phyloP scores from a whole-genome alignment of 2,329 filamentous ascomycete species.

The Graphilbum ipis-grandicollis region DNA sequence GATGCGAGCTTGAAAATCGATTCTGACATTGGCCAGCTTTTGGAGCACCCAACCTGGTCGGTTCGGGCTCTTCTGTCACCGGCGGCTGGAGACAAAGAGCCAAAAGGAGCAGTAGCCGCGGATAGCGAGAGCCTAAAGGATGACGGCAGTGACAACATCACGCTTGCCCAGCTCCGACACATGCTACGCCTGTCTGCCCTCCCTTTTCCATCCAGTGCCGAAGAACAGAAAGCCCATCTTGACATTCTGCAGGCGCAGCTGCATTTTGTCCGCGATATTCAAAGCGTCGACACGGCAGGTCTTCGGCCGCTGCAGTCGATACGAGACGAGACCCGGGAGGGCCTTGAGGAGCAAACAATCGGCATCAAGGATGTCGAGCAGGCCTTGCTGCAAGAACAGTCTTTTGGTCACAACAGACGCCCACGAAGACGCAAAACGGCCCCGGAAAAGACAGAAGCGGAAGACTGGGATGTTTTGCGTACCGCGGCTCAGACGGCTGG shows the following conservation, averaged over 20 bases:
- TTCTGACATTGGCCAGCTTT: conserved; percentile 1
- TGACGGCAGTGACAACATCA: conserved; percentile 29
- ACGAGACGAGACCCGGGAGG: conserved; percentile 55
- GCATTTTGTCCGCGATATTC: conserved; percentile 77
- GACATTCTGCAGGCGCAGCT: conserved; percentile 64
- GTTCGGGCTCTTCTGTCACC: conserved; percentile 48
- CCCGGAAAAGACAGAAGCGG: conserved; percentile 25
- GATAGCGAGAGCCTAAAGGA: conserved; percentile 16
- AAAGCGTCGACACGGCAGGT: conserved; percentile 55
- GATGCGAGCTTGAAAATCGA: not conserved
- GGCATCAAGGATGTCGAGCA: conserved; percentile 37
- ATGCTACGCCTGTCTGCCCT: conserved; percentile 81
- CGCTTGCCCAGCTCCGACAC: conserved; percentile 55
- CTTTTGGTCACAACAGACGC: conserved; percentile 35
- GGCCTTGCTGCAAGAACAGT: conserved; percentile 41
- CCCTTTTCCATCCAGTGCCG: conserved; percentile 44
- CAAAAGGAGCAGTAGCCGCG: not conserved
- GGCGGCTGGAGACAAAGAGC: not conserved
- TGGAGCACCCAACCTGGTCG: conserved; percentile 58
- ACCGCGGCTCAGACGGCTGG: conserved; percentile 49
- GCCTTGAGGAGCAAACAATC: conserved; percentile 38
- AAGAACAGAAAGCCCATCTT: conserved; percentile 55
- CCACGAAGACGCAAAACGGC: conserved; percentile 17
- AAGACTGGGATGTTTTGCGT: conserved; percentile 55
- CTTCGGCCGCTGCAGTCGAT: conserved; percentile 63